A percentile compares a stretch with the other conserved stretches of the same genome.
Evolutionary conservation across 345 rosid species (phyloP).

Genomic region (Rhodamnia rubescens): DNA sequence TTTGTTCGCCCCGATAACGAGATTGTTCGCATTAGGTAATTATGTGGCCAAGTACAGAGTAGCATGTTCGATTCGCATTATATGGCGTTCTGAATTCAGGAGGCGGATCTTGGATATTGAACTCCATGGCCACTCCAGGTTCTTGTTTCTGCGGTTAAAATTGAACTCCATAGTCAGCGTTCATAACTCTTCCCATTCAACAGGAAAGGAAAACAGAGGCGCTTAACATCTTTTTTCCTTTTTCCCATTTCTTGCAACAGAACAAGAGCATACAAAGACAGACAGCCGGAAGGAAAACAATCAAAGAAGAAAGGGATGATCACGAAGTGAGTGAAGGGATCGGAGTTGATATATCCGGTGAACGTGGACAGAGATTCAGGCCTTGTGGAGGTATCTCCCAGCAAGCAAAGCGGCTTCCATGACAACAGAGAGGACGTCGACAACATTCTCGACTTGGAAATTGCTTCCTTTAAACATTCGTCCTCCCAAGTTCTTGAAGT

Average conservation of each 20-base stretch:
- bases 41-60: neutral
- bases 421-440: conserved; percentile 42
- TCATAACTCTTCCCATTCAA: too few species aligned
- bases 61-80: rapidly evolving
- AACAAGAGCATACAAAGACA: neutral
- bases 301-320: neutral
- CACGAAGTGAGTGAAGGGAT: neutral
- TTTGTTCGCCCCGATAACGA: rapidly evolving
- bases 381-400: conserved; percentile 65
- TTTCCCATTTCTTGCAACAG: neutral
- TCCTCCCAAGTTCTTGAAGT: conserved; percentile 7
- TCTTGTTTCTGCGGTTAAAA: too few species aligned
- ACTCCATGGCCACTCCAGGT: too few species aligned
- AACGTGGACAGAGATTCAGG: conserved; percentile 6
- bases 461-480: conserved; percentile 56
- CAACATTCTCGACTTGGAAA: conserved; percentile 50
- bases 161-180: too few species aligned
- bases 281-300: neutral
- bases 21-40: neutral
- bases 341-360: neutral
- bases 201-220: neutral
- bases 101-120: too few species aligned
- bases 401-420: conserved; percentile 87
- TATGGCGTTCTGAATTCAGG: too few species aligned
- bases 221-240: neutral